phyloP scores from a whole-genome alignment of 306 rosid genomes.

The Mucuna pruriens region DNA sequence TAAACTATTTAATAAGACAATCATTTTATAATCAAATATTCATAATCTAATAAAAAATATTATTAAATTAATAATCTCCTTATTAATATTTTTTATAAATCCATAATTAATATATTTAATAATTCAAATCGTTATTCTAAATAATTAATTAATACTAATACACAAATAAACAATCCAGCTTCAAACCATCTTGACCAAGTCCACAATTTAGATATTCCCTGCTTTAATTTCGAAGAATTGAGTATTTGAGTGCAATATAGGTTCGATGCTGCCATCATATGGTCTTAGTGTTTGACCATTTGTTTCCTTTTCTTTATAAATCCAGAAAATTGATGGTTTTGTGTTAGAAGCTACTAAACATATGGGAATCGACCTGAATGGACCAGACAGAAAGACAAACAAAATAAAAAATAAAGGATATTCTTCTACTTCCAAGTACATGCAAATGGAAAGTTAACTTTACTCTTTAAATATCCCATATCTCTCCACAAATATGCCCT shows the following conservation, averaged over 20 bases:
- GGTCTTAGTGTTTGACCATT: background rate
- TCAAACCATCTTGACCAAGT: background rate
- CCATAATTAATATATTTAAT: too few species aligned
- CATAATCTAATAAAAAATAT: too few species aligned
- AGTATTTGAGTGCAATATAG: background rate
- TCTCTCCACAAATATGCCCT: slow-evolving; percentile 43
- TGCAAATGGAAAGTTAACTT: slow-evolving; percentile 53
- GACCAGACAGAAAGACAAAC: background rate
- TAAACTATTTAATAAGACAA: too few species aligned
- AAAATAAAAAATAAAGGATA: slow-evolving; percentile 17
- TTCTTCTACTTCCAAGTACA: slow-evolving; percentile 46
- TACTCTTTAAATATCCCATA: slow-evolving; percentile 56
- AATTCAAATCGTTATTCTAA: too few species aligned
- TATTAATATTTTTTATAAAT: too few species aligned
- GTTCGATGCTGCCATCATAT: background rate
- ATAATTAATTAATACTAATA: too few species aligned
- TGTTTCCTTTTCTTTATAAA: background rate
- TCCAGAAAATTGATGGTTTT: background rate
- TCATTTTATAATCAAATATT: too few species aligned
- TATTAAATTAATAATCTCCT: too few species aligned
- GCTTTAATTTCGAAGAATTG: background rate
- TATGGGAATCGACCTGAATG: background rate
- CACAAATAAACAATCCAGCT: too few species aligned
- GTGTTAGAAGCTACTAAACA: background rate
- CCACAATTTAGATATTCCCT: background rate